Conservation (phyloP, 306 rosid genomes). For the Trichosanthes cucumerina region DNA sequence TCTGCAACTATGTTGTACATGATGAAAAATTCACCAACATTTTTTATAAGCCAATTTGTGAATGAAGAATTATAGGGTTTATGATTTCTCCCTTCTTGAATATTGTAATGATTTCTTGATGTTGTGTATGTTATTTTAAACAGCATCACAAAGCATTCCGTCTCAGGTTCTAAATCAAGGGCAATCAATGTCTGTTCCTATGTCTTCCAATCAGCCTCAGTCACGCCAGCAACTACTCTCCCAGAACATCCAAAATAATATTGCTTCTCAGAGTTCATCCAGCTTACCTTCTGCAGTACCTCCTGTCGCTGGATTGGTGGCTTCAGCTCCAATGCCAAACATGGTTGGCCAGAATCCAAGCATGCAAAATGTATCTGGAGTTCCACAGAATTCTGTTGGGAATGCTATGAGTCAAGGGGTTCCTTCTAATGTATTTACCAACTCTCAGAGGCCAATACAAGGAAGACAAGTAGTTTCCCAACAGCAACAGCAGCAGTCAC, state of each 20-base stretch:
- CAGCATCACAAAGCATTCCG: slow-evolving; percentile 47
- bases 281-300: slow-evolving; percentile 36
- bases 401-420: slow-evolving; percentile 55
- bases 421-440: slow-evolving; percentile 51
- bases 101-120: neutral
- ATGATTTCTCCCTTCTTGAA: neutral
- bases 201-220: slow-evolving; percentile 48
- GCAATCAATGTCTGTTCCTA: slow-evolving; percentile 43
- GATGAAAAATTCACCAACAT: neutral
- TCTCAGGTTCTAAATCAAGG: slow-evolving; percentile 51
- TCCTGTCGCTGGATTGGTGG: slow-evolving; percentile 47
- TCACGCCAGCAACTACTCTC: slow-evolving; percentile 54
- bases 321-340: slow-evolving; percentile 47
- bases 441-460: slow-evolving; percentile 59
- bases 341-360: slow-evolving; percentile 55
- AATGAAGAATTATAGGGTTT: neutral
- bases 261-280: slow-evolving; percentile 32
- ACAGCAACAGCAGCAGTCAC: slow-evolving; percentile 52
- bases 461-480: slow-evolving; percentile 66
- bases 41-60: neutral
- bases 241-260: slow-evolving; percentile 57
- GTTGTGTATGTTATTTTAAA: slow-evolving; percentile 1
- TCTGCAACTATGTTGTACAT: neutral
- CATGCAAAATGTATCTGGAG: slow-evolving; percentile 49
- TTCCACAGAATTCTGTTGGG: slow-evolving; percentile 48